phyloP scores from a whole-genome alignment of 2,329 filamentous ascomycete species.

The Drechslera avenae region DNA sequence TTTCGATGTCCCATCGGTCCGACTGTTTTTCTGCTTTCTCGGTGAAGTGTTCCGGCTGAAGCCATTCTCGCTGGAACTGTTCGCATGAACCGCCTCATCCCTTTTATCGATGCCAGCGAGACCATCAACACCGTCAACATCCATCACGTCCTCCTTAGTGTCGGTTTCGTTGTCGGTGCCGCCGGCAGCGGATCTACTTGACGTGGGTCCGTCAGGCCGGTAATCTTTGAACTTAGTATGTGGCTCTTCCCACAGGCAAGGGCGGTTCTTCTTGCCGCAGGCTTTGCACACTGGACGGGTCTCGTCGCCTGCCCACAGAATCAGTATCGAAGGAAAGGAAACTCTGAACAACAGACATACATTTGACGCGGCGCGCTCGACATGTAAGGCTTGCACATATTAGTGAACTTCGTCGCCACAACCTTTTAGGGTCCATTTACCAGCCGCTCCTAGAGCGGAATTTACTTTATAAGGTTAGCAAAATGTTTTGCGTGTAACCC shows the following conservation, averaged over 20 bases:
- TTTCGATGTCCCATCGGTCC: slow-evolving; percentile 15
- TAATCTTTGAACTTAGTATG: slow-evolving; percentile 37
- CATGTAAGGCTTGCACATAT: slow-evolving; percentile 32
- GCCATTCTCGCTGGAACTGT: slow-evolving; percentile 12
- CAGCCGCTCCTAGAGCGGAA: slow-evolving; percentile 41
- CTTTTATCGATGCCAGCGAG: too few relatives aligned
- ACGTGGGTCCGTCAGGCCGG: slow-evolving; percentile 24
- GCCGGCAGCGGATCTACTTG: slow-evolving; percentile 16
- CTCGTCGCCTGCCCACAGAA: slow-evolving; percentile 33
- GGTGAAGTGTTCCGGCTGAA: slow-evolving; percentile 24
- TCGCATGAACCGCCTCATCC: not conserved
- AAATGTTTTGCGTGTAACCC: not conserved
- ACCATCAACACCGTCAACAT: slow-evolving; percentile 20
- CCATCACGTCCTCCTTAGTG: slow-evolving; percentile 16
- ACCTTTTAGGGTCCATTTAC: slow-evolving; percentile 24
- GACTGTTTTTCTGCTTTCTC: slow-evolving; percentile 18
- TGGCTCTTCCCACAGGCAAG: slow-evolving; percentile 38
- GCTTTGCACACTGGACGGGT: slow-evolving; percentile 35
- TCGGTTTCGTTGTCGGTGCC: slow-evolving; percentile 18
- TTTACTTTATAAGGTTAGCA: slow-evolving; percentile 30
- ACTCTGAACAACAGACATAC: slow-evolving; percentile 15
- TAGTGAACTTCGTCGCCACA: slow-evolving; percentile 3
- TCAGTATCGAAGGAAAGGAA: slow-evolving; percentile 3
- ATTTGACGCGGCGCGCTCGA: slow-evolving; percentile 41
- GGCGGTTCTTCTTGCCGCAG: slow-evolving; percentile 40